These are phyloP conservation scores for Colletotrichum sp. DNA, from an alignment of 2,329 filamentous ascomycete species.

Conservation along the genomic window DNA sequence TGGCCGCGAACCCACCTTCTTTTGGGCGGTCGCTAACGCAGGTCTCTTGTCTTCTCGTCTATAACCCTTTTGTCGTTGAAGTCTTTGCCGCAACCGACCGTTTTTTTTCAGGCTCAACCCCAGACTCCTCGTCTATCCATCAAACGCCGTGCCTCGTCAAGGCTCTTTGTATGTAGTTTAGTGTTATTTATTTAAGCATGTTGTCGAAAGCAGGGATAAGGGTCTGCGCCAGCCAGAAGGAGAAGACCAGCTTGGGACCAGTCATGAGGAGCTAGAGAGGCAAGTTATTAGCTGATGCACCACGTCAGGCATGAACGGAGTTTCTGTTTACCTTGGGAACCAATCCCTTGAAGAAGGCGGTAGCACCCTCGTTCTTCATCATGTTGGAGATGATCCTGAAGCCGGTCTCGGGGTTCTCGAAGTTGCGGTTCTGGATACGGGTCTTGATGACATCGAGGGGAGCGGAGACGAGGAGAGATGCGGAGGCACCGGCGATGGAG, in stretches of 20 bases:
- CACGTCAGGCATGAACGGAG: not conserved
- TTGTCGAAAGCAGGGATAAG: conserved; percentile 89
- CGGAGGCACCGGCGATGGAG: conserved; percentile 92
- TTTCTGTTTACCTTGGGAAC: conserved; percentile 74
- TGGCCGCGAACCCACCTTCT: not conserved
- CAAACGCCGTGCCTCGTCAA: conserved; percentile 17
- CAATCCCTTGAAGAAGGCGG: conserved; percentile 96
- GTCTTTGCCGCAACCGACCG: not conserved
- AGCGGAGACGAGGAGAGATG: conserved; percentile 94
- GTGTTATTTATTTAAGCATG: conserved; percentile 39
- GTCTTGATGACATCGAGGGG: conserved; percentile 98
- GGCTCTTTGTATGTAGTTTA: not conserved
- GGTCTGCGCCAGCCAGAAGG: conserved; percentile 99
- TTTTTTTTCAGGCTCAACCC: conserved; percentile 40
- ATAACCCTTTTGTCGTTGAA: not conserved
- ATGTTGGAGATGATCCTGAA: conserved; percentile 93
- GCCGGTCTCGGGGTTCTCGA: conserved; percentile 95
- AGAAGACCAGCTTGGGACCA: conserved; percentile 97
- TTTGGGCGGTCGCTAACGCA: not conserved
- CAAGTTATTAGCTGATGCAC: conserved; percentile 18
- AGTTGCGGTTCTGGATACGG: conserved; percentile 97
- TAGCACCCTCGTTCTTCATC: conserved; percentile 85
- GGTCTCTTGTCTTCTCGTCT: conserved; percentile 3
- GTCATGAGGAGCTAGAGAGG: conserved; percentile 84
- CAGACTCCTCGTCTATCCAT: conserved; percentile 23